Evolutionary conservation across 768 basidiomycete genomes (phyloP).

Genomic region (Collybia sordida): DNA sequence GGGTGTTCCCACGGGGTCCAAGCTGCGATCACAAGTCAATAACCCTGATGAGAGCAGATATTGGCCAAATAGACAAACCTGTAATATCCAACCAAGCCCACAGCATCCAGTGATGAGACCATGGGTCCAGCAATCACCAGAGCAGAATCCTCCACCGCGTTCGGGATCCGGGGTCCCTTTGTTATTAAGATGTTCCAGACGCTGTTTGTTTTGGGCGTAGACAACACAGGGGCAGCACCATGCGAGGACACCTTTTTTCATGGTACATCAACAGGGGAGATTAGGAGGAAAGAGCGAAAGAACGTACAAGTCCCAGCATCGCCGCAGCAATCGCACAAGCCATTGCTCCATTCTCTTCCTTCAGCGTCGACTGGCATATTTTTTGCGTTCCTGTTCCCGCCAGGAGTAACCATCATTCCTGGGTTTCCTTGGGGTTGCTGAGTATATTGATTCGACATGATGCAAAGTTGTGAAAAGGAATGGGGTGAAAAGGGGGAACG

Average conservation of each 20-base stretch:
- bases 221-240: constrained; percentile 38
- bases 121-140: constrained; percentile 28
- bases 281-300: neutral
- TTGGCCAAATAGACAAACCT: constrained; percentile 18
- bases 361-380: constrained; percentile 19
- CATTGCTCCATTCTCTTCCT: constrained; percentile 29
- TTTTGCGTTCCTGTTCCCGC: constrained; percentile 24
- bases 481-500: neutral
- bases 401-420: constrained; percentile 16
- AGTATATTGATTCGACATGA: neutral
- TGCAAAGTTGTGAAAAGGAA: neutral
- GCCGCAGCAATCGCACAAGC: constrained; percentile 19
- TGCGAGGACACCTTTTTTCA: constrained; percentile 22
- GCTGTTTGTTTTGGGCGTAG: constrained; percentile 34
- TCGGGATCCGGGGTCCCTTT: constrained; percentile 34
- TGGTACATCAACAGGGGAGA: neutral
- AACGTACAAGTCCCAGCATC: constrained; percentile 22
- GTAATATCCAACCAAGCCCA: constrained; percentile 29
- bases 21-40: constrained; percentile 6
- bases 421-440: constrained; percentile 15
- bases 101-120: constrained; percentile 15
- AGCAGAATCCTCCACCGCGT: constrained; percentile 26
- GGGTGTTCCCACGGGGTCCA: constrained; percentile 25
- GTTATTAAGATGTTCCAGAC: constrained; percentile 28
- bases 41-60: no score